phyloP scores from a whole-genome alignment of 495 filamentous ascomycete genomes.

The Rhypophila decipiens region DNA sequence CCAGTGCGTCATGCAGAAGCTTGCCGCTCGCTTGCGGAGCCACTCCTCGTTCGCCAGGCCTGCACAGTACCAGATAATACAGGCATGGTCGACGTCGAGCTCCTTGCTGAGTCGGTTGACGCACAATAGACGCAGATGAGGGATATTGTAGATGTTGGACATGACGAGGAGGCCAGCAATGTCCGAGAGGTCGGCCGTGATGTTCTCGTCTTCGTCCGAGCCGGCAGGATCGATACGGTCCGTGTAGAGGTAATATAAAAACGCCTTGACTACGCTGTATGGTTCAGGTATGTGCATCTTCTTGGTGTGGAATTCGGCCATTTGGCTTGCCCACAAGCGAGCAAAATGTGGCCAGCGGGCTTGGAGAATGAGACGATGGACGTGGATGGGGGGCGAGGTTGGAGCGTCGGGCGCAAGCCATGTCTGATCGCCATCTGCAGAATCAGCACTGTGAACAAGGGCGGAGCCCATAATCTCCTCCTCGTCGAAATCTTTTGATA shows the following conservation, averaged over 20 bases:
- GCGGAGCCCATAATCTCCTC: slow-evolving; percentile 51
- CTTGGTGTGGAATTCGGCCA: slow-evolving; percentile 93
- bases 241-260: slow-evolving; percentile 94
- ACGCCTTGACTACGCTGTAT: slow-evolving; percentile 88
- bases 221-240: slow-evolving; percentile 74
- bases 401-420: slow-evolving; percentile 57
- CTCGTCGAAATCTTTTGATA: slow-evolving; percentile 58
- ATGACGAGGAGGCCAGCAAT: slow-evolving; percentile 96
- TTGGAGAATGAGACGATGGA: slow-evolving; percentile 86
- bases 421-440: slow-evolving; percentile 40
- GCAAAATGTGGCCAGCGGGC: slow-evolving; percentile 96
- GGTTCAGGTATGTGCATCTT: slow-evolving; percentile 97
- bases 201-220: slow-evolving; percentile 43
- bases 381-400: slow-evolving; percentile 83
- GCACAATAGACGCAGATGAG: slow-evolving; percentile 80
- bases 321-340: slow-evolving; percentile 81
- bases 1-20: slow-evolving; percentile 89
- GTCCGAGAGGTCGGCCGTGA: slow-evolving; percentile 62
- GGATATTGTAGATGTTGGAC: slow-evolving; percentile 96
- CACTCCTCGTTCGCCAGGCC: slow-evolving; percentile 85
- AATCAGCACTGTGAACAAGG: slow-evolving; percentile 31
- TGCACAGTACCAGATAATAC: slow-evolving; percentile 92
- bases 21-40: slow-evolving; percentile 78
- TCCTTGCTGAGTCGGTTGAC: slow-evolving; percentile 82
- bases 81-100: slow-evolving; percentile 88